Conservation (phyloP, 2,329 filamentous ascomycete genomes). For the Biscogniauxia mediterranea region DNA sequence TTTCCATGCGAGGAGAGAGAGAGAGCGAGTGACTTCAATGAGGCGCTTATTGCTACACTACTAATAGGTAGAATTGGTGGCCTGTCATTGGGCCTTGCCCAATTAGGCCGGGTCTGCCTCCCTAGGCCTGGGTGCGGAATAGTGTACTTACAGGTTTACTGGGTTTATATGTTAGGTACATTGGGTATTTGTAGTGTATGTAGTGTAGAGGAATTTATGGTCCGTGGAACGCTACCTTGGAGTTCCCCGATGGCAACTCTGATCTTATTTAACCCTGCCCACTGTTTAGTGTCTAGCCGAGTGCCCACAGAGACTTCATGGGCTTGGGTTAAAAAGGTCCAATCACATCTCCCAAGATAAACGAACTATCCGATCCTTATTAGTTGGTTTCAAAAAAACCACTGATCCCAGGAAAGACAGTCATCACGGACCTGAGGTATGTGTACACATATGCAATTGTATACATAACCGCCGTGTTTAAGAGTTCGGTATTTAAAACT, state of each 20-base stretch:
- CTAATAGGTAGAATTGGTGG: neutral
- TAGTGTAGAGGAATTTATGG: no score
- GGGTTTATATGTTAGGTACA: neutral
- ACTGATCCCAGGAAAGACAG: constrained; percentile 19
- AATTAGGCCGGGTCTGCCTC: neutral
- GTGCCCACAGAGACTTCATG: constrained; percentile 5
- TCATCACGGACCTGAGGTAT: neutral
- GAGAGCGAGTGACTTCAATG: neutral
- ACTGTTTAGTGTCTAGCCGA: constrained; percentile 2
- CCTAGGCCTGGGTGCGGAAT: no score
- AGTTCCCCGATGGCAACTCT: neutral
- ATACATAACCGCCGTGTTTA: neutral
- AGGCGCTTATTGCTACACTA: neutral
- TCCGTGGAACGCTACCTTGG: neutral
- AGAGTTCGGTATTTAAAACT: neutral
- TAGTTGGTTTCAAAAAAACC: constrained; percentile 21
- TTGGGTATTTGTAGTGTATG: neutral
- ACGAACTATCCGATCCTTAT: constrained; percentile 12
- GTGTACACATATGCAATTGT: neutral
- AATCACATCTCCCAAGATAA: constrained; percentile 22
- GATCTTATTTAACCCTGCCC: constrained; percentile 6
- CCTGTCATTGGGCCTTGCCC: neutral
- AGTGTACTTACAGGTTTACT: no score
- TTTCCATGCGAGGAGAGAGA: neutral
- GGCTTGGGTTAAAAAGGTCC: constrained; percentile 11